Percentiles rank a stretch among this genome's conserved stretches.
phyloP scores from a whole-genome alignment of 495 filamentous ascomycete species.

The Penicillium macrosclerotiorum region DNA sequence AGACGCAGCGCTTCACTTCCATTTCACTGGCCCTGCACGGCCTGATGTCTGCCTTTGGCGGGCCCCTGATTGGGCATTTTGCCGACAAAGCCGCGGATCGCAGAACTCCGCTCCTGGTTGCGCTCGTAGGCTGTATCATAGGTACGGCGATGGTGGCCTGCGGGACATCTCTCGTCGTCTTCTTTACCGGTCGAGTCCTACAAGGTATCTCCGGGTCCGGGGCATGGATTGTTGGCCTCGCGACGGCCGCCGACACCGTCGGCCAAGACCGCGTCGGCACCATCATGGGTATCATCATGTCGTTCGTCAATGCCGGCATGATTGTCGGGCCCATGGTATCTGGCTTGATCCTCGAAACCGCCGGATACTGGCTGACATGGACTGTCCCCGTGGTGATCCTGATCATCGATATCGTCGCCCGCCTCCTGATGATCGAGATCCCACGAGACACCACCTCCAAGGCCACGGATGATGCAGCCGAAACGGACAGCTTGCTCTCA shows the following conservation, averaged over 20 bases:
- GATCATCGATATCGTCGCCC: conserved; percentile 16
- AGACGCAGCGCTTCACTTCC: conserved; percentile 15
- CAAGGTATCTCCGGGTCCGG: conserved; percentile 21
- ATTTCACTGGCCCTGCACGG: conserved; percentile 14
- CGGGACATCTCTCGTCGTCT: not conserved
- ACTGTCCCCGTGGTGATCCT: conserved; percentile 18
- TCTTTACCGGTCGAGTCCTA: conserved; percentile 19
- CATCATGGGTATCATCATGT: conserved; percentile 17
- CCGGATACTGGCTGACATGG: conserved; percentile 29
- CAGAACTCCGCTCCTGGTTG: conserved; percentile 8
- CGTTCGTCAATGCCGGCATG: conserved; percentile 18
- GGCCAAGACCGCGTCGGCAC: conserved; percentile 19
- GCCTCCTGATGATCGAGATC: conserved; percentile 25
- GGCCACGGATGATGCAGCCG: not conserved
- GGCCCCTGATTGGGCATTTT: conserved; percentile 19
- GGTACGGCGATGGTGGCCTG: conserved; percentile 4
- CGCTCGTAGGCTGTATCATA: conserved; percentile 1
- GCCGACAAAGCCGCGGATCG: conserved; percentile 17
- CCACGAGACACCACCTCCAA: not conserved
- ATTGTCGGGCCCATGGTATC: conserved; percentile 24
- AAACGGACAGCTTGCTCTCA: not conserved
- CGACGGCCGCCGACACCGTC: conserved; percentile 21
- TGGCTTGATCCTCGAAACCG: conserved; percentile 17
- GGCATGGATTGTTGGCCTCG: conserved; percentile 27
- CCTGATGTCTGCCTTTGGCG: conserved; percentile 11